phyloP scores from a whole-genome alignment of 139 green algal genomes.

The Chlamydomonas sp. region DNA sequence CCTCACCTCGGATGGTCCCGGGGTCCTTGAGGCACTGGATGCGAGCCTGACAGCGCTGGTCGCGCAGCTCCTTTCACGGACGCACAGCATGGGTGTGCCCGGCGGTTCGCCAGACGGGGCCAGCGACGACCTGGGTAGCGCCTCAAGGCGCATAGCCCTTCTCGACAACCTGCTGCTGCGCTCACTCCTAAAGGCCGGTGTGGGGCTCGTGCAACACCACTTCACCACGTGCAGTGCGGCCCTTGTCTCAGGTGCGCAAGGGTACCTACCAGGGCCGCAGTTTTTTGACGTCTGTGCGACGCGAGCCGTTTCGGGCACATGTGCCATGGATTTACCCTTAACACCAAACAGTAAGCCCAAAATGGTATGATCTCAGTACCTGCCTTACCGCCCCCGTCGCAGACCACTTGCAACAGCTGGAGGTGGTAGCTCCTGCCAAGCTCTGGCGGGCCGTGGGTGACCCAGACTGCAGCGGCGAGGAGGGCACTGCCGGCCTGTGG shows the following conservation, averaged over 20 bases:
- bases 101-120: neutral
- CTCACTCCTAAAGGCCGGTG: constrained; percentile 22
- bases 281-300: too few species aligned
- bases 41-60: neutral
- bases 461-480: neutral
- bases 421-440: too few species aligned
- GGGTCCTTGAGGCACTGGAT: neutral
- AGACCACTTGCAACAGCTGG: too few species aligned
- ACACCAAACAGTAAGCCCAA: too few species aligned
- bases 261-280: too few species aligned
- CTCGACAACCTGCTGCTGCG: constrained; percentile 8
- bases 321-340: too few species aligned
- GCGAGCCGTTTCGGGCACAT: too few species aligned
- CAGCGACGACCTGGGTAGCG: neutral
- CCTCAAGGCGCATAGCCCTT: neutral
- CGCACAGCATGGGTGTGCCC: neutral
- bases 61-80: neutral
- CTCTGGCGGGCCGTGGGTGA: neutral
- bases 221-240: neutral
- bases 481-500: neutral
- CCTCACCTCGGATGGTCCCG: too few species aligned
- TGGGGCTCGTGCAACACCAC: neutral
- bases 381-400: too few species aligned
- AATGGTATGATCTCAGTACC: too few species aligned
- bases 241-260: neutral